phyloP scores from a whole-genome alignment of 352 stramenopile genomes.

The Globisporangium sylvaticum region DNA sequence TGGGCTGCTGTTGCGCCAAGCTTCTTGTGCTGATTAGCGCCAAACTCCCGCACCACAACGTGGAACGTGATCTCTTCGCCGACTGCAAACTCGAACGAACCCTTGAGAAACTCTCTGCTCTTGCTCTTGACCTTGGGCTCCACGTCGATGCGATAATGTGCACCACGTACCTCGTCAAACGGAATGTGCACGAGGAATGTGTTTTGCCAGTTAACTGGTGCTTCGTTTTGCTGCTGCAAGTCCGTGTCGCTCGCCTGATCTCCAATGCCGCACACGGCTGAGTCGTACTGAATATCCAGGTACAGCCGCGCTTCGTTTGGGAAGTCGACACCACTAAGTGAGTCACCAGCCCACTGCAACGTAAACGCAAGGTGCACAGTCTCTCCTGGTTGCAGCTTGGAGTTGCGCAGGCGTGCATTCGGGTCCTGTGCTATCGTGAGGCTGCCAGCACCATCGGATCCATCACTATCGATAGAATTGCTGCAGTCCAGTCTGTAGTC shows the following conservation, averaged over 20 bases:
- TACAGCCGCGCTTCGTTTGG: slow-evolving; percentile 5
- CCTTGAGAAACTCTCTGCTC: not conserved
- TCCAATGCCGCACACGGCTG: not conserved
- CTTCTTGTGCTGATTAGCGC: not conserved
- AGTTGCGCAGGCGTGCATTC: slow-evolving; percentile 29
- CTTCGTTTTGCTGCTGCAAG: not conserved
- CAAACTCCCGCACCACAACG: slow-evolving; percentile 29
- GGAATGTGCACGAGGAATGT: slow-evolving; percentile 27
- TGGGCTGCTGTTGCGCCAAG: not conserved
- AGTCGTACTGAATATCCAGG: slow-evolving; percentile 13
- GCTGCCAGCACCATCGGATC: not conserved
- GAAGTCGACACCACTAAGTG: not conserved
- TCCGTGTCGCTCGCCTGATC: not conserved
- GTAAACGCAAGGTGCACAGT: slow-evolving; percentile 40
- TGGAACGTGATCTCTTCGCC: slow-evolving; percentile 49
- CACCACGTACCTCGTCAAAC: slow-evolving; percentile 23
- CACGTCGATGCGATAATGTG: slow-evolving; percentile 41
- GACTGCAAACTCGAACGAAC: slow-evolving; percentile 13
- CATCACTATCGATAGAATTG: not conserved
- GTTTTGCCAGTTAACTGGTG: slow-evolving; percentile 1
- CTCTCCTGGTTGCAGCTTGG: slow-evolving; percentile 27
- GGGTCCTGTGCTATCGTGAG: slow-evolving; percentile 29
- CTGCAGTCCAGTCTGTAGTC: slow-evolving; percentile 27
- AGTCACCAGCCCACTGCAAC: slow-evolving; percentile 13
- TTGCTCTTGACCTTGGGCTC: slow-evolving; percentile 18